Conservation (phyloP, 2,329 filamentous ascomycete species). For the Talaromyces rugulosus region DNA sequence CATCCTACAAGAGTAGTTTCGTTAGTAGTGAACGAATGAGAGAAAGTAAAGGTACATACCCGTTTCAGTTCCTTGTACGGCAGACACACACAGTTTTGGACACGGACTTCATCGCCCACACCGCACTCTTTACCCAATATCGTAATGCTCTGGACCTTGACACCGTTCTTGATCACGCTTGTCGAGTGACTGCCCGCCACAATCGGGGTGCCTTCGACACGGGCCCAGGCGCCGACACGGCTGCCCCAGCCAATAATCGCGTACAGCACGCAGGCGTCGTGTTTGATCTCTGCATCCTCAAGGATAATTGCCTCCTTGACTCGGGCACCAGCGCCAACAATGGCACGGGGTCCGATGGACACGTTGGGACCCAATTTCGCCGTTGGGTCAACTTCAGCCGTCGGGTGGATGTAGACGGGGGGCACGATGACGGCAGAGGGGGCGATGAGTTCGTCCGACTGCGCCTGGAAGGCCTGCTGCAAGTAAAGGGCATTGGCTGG, state of each 20-base stretch:
- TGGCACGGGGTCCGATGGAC: conserved; percentile 84
- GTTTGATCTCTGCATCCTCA: conserved; percentile 92
- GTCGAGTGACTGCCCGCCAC: conserved; percentile 84
- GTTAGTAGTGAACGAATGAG: conserved; percentile 24
- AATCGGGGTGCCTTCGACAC: conserved; percentile 91
- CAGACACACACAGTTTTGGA: conserved; percentile 97
- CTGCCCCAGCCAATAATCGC: conserved; percentile 97
- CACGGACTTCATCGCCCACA: conserved; percentile 88
- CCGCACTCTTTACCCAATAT: conserved; percentile 95
- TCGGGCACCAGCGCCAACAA: conserved; percentile 79
- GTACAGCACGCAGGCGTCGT: conserved; percentile 93
- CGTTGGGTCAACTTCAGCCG: conserved; percentile 83
- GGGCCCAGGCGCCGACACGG: conserved; percentile 94
- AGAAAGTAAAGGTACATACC: conserved; percentile 51
- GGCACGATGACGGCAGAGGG: conserved; percentile 84
- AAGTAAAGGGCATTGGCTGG: conserved; percentile 96
- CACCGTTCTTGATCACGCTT: conserved; percentile 92
- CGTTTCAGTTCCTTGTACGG: conserved; percentile 98
- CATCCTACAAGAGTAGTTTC: conserved; percentile 25
- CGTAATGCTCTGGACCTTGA: conserved; percentile 98
- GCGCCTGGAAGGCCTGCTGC: conserved; percentile 82
- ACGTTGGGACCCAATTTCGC: conserved; percentile 97
- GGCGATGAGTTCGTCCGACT: conserved; percentile 73
- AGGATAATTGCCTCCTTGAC: conserved; percentile 95
- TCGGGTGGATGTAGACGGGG: conserved; percentile 92